Conservation (phyloP, 306 rosid genomes). For the Echinosophora koreensis region DNA sequence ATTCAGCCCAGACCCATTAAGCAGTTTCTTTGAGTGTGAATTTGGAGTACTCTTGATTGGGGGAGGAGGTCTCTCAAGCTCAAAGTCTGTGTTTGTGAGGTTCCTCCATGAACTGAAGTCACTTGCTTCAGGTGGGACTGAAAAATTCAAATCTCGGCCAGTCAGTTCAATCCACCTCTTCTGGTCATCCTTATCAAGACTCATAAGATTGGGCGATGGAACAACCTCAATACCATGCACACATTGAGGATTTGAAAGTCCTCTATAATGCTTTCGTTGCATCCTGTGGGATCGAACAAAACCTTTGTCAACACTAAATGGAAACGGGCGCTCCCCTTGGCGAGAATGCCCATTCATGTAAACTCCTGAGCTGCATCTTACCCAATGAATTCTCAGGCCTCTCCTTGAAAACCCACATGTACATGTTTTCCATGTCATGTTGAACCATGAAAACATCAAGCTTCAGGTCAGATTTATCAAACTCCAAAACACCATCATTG, state of each 20-base stretch:
- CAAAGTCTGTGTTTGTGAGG: constrained; percentile 82
- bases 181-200: constrained; percentile 73
- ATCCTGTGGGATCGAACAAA: constrained; percentile 92
- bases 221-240: constrained; percentile 86
- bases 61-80: constrained; percentile 78
- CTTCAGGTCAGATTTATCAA: constrained; percentile 88
- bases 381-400: constrained; percentile 93
- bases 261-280: constrained; percentile 93
- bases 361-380: constrained; percentile 98
- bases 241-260: constrained; percentile 93
- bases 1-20: constrained; percentile 77
- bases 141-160: constrained; percentile 81
- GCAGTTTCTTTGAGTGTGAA: constrained; percentile 77
- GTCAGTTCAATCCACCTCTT: constrained; percentile 92
- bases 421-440: constrained; percentile 98
- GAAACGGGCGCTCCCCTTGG: constrained; percentile 92
- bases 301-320: constrained; percentile 86
- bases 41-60: constrained; percentile 61
- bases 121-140: constrained; percentile 82
- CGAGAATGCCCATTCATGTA: constrained; percentile 99
- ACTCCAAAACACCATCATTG: constrained; percentile 73
- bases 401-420: constrained; percentile 99
- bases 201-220: constrained; percentile 68
- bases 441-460: constrained; percentile 93
- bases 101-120: constrained; percentile 92